Evolutionary conservation across 257 asterid genomes (phyloP).

Genomic region (Solanum habrochaites): DNA sequence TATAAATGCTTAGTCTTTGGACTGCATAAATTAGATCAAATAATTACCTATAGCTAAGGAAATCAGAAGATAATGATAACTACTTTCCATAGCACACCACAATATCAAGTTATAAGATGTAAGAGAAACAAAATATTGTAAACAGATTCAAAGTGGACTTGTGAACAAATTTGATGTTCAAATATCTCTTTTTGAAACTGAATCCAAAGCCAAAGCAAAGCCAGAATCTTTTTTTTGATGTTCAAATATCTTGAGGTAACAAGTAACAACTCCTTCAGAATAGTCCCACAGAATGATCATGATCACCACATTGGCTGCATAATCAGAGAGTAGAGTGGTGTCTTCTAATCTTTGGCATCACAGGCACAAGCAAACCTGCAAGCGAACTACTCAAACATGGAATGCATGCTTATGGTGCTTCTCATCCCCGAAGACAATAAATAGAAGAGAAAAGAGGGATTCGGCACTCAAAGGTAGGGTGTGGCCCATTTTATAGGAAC

Average conservation of each 20-base stretch:
- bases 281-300: background rate
- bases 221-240: background rate
- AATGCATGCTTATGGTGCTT: background rate
- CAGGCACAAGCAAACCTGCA: background rate
- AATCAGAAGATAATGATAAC: background rate
- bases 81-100: background rate
- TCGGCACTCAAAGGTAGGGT: background rate
- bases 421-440: background rate
- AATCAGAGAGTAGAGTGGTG: background rate
- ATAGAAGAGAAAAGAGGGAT: background rate
- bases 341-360: background rate
- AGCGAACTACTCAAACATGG: background rate
- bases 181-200: background rate
- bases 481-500: background rate
- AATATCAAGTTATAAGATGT: background rate
- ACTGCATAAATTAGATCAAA: background rate
- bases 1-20: background rate
- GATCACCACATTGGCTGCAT: background rate
- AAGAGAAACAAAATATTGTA: background rate
- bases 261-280: background rate
- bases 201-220: background rate
- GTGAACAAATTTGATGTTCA: background rate
- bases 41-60: background rate
- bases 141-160: background rate
- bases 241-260: background rate